Evolutionary conservation across 768 basidiomycete species (phyloP).

Genomic region (Suillus cothurnatus): DNA sequence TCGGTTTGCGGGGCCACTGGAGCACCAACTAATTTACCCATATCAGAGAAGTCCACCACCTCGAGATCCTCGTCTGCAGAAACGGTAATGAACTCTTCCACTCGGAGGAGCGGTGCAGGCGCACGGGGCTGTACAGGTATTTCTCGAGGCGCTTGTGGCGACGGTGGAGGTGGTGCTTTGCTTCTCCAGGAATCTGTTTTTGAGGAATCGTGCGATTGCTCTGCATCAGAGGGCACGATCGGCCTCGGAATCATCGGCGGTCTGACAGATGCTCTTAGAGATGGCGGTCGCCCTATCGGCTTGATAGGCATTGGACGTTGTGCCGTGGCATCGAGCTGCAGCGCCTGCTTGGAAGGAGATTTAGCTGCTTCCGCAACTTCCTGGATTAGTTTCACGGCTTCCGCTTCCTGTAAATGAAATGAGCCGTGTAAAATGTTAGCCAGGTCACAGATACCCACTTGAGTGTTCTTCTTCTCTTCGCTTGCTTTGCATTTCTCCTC

Average conservation of each 20-base stretch:
- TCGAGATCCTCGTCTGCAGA: conserved; percentile 65
- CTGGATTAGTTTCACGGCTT: conserved; percentile 48
- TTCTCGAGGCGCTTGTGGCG: conserved; percentile 27
- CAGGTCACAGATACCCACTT: conserved; percentile 19
- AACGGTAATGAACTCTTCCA: conserved; percentile 41
- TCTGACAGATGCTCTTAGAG: conserved; percentile 32
- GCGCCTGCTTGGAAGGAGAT: conserved; percentile 15
- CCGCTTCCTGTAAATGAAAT: conserved; percentile 31
- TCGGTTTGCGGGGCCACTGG: conserved; percentile 20
- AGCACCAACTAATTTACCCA: conserved; percentile 65
- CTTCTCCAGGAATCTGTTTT: conserved; percentile 69
- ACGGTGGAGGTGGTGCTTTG: conserved; percentile 35
- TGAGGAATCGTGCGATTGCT: conserved; percentile 27
- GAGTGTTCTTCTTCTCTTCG: conserved; percentile 17
- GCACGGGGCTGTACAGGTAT: conserved; percentile 37
- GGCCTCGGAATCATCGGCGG: conserved; percentile 20
- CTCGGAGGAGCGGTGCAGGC: conserved; percentile 34
- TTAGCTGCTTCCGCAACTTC: conserved; percentile 49
- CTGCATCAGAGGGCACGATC: conserved; percentile 18
- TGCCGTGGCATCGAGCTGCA: conserved; percentile 12
- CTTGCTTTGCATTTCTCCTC: conserved; percentile 62
- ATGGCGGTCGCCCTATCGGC: conserved; percentile 35
- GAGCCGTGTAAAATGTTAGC: conserved; percentile 19
- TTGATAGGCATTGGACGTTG: conserved; percentile 15
- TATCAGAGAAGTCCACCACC: conserved; percentile 79